Percentiles rank a stretch among this genome's conserved stretches.
Conservation (phyloP, 1,139 yeast genomes). For the Debaryomycetaceae sp. region DNA sequence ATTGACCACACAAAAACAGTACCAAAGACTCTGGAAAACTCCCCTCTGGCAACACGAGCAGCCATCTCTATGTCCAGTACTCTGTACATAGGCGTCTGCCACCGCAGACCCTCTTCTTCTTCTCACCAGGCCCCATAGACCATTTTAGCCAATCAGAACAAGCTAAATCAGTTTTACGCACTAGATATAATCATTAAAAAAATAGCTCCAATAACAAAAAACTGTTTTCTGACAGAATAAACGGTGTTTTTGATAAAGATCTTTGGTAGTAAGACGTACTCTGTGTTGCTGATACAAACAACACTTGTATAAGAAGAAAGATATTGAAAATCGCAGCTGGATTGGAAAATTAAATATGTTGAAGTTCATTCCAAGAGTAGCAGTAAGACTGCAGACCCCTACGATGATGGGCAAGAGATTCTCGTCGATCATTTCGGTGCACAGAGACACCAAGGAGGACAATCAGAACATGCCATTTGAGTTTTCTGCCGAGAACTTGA, state of each 20-base stretch:
- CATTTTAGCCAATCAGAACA: slow-evolving; percentile 5
- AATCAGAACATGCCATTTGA: slow-evolving; percentile 70
- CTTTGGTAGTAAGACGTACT: not conserved
- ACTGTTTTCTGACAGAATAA: not conserved
- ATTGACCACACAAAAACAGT: not conserved
- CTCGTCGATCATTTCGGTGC: slow-evolving; percentile 57
- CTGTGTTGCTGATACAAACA: not conserved
- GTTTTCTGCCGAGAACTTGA: slow-evolving; percentile 64
- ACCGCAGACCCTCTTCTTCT: not conserved
- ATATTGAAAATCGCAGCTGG: no score
- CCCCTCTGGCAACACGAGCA: not conserved
- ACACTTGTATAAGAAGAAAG: no score
- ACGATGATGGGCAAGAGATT: slow-evolving; percentile 18
- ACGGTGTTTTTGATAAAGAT: slow-evolving; percentile 1
- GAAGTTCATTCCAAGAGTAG: slow-evolving; percentile 9
- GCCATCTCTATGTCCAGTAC: slow-evolving; percentile 1
- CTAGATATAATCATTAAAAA: slow-evolving; percentile 1
- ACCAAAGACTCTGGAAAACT: not conserved
- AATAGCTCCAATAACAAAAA: not conserved
- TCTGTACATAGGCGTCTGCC: slow-evolving; percentile 1
- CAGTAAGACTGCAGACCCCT: slow-evolving; percentile 3
- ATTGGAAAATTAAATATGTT: slow-evolving; percentile 8
- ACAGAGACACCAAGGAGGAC: slow-evolving; percentile 69
- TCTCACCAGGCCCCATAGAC: not conserved
- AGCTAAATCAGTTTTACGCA: slow-evolving; percentile 7